phyloP scores from a whole-genome alignment of 352 stramenopile species.

The Pythium phragmiticola region DNA sequence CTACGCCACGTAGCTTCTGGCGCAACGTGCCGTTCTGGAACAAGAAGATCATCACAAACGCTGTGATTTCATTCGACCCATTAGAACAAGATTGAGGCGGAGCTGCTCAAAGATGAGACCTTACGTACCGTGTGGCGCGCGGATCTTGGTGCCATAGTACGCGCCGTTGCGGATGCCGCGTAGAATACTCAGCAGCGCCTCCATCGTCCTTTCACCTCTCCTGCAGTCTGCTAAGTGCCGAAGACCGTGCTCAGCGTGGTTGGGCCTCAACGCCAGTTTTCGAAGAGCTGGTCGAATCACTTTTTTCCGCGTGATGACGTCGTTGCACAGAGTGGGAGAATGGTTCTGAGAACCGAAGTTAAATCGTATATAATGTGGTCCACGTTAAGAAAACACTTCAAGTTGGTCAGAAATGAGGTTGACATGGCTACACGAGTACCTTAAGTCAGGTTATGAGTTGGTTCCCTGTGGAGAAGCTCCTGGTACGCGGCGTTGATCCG shows the following conservation, averaged over 20 bases:
- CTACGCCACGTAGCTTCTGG: constrained; percentile 68
- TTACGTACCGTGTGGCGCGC: constrained; percentile 71
- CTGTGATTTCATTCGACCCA: constrained; percentile 30
- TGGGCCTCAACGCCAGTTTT: not conserved
- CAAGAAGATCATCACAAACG: constrained; percentile 89
- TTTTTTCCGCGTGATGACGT: not conserved
- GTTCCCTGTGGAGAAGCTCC: constrained; percentile 26
- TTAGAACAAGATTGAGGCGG: not conserved
- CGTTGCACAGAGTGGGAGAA: not conserved
- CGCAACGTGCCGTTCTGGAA: constrained; percentile 82
- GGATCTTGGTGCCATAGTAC: constrained; percentile 89
- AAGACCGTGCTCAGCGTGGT: too few species aligned
- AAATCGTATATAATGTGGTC: constrained; percentile 4
- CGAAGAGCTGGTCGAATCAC: not conserved
- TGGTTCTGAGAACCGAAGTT: not conserved
- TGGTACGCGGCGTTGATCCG: constrained; percentile 52
- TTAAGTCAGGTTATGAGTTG: not conserved
- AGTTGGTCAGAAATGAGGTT: not conserved
- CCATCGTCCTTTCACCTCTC: constrained; percentile 25
- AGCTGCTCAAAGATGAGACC: constrained; percentile 1
- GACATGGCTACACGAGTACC: not conserved
- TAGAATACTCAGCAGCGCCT: constrained; percentile 66
- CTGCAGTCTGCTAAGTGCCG: too few species aligned
- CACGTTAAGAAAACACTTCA: constrained; percentile 16
- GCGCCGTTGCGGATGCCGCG: constrained; percentile 84